phyloP scores from a whole-genome alignment of 1,284 basidiomycete genomes.

The Pseudozyma sp. region DNA sequence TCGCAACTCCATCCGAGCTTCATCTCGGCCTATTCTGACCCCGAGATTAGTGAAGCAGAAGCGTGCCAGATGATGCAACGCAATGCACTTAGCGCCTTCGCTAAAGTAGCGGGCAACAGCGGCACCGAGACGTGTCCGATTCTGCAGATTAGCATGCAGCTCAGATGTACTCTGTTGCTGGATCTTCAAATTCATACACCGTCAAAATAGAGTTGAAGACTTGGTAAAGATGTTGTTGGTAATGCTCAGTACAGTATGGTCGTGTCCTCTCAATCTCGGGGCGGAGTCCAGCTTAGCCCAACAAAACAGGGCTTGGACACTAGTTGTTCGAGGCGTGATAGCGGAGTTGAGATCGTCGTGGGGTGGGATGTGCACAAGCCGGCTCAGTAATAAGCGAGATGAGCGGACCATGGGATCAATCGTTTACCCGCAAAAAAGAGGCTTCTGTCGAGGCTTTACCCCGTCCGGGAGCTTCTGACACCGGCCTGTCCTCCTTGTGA shows the following conservation, averaged over 20 bases:
- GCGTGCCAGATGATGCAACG: neutral
- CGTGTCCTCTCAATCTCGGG: too few relatives aligned
- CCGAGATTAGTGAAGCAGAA: too few relatives aligned
- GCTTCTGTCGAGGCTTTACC: neutral
- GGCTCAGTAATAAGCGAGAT: neutral
- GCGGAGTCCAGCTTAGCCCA: neutral
- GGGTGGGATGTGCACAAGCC: conserved; percentile 4
- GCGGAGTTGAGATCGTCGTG: conserved; percentile 20
- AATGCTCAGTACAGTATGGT: too few relatives aligned
- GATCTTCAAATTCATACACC: too few relatives aligned
- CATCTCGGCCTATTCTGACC: too few relatives aligned
- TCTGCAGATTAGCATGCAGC: neutral
- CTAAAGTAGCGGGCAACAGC: neutral
- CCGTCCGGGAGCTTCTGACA: neutral
- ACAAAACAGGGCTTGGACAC: neutral
- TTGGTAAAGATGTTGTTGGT: too few relatives aligned
- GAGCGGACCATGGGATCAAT: neutral
- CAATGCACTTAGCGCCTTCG: conserved; percentile 5
- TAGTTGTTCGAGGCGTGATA: conserved; percentile 5
- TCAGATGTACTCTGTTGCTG: too few relatives aligned
- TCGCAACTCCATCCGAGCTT: too few relatives aligned
- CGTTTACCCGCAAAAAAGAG: neutral
- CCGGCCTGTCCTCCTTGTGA: neutral
- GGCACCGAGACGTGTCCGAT: conserved; percentile 5
- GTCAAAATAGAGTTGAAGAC: too few relatives aligned